Conservation (phyloP, 371 early-diverging fungal species). For the Mucor mucedo region DNA sequence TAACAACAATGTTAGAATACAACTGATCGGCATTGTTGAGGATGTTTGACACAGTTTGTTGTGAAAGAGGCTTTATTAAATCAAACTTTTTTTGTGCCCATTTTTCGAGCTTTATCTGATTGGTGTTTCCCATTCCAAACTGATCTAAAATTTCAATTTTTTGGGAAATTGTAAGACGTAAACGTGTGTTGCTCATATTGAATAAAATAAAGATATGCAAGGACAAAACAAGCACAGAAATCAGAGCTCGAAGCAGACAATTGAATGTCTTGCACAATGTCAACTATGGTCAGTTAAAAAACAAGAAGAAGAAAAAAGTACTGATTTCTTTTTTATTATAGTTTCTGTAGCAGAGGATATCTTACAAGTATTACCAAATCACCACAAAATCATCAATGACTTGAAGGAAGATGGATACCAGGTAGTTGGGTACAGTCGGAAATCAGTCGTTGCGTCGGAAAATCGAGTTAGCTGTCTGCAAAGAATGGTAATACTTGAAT, state of each 20-base stretch:
- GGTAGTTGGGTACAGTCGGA: constrained; percentile 20
- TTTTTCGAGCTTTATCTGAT: no score
- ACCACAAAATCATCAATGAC: neutral
- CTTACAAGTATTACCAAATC: neutral
- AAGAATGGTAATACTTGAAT: constrained; percentile 23
- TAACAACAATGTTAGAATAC: no score
- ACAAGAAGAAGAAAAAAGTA: neutral
- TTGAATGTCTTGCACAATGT: constrained; percentile 9
- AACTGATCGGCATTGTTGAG: no score
- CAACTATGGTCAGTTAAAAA: constrained; percentile 17
- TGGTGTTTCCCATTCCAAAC: no score
- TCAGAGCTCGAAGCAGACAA: constrained; percentile 9
- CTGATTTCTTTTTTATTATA: neutral
- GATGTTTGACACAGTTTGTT: no score
- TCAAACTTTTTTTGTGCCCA: no score
- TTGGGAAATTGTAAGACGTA: no score
- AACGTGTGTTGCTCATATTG: no score
- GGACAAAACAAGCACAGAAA: constrained; percentile 5
- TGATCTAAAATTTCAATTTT: no score
- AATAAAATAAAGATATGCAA: no score
- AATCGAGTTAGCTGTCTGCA: constrained; percentile 19
- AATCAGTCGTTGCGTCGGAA: constrained; percentile 7
- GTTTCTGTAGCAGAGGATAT: constrained; percentile 10
- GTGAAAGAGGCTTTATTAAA: no score
- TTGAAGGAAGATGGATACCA: constrained; percentile 4